Conservation (phyloP, 805 yeast genomes). For the Kodamaea neixiangensis region DNA sequence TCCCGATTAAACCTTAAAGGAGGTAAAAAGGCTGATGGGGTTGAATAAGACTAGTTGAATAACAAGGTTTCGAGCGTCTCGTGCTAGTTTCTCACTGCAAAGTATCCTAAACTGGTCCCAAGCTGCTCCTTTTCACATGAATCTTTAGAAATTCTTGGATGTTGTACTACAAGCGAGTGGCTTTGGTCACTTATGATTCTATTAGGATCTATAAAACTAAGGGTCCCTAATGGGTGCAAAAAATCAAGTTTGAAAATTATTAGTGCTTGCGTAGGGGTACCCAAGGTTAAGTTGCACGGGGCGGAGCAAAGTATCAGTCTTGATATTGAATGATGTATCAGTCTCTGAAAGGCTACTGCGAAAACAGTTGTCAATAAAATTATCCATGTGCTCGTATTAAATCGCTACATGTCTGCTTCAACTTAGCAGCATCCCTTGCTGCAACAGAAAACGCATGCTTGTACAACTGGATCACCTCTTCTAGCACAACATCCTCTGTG, state of each 20-base stretch:
- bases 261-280: neutral
- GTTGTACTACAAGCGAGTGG: neutral
- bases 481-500: constrained; percentile 54
- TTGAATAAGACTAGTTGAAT: no score
- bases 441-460: constrained; percentile 51
- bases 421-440: constrained; percentile 9
- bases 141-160: neutral
- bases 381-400: constrained; percentile 8
- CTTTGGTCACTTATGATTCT: neutral
- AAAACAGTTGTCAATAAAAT: neutral
- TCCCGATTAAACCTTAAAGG: neutral
- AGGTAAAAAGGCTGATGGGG: neutral
- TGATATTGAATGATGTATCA: no score
- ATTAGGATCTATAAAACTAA: neutral
- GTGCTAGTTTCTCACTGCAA: neutral
- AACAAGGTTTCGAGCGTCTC: neutral
- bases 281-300: neutral
- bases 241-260: neutral
- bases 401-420: constrained; percentile 6
- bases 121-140: neutral
- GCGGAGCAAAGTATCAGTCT: no score
- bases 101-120: neutral
- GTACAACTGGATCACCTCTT: constrained; percentile 57
- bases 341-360: no score
- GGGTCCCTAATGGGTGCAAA: neutral